These are phyloP conservation scores for Phallus indusiatus DNA, from an alignment of 768 basidiomycete genomes.

Conservation along the genomic window DNA sequence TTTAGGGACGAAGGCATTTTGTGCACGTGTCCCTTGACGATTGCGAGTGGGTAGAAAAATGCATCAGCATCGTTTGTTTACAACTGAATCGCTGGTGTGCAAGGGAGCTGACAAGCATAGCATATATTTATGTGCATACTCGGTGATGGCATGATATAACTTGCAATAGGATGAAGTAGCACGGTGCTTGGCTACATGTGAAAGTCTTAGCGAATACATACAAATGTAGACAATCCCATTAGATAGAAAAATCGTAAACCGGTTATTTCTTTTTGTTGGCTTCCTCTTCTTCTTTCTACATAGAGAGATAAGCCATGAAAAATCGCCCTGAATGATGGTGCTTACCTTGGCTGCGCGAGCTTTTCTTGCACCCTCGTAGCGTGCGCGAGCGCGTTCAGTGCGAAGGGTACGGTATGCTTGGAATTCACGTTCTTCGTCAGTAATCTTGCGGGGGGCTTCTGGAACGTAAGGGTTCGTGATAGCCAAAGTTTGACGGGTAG, in stretches of 20 bases:
- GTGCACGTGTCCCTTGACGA: background rate
- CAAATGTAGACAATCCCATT: constrained; percentile 13
- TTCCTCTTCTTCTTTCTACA: constrained; percentile 84
- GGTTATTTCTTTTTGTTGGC: constrained; percentile 81
- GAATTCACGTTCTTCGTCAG: constrained; percentile 80
- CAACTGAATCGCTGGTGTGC: background rate
- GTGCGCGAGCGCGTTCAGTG: constrained; percentile 65
- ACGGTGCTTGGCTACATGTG: background rate
- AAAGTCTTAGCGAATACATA: constrained; percentile 6
- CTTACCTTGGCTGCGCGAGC: constrained; percentile 75
- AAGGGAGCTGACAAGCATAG: constrained; percentile 1
- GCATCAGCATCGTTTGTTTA: background rate
- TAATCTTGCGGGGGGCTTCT: constrained; percentile 91
- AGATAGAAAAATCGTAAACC: constrained; percentile 14
- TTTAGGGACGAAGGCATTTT: background rate
- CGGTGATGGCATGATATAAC: background rate
- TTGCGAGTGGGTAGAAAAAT: background rate
- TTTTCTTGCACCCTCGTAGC: constrained; percentile 85
- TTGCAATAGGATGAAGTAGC: background rate
- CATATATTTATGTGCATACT: constrained; percentile 3
- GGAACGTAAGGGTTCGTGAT: constrained; percentile 58
- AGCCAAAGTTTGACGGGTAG: constrained; percentile 56
- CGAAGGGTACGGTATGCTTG: constrained; percentile 87
- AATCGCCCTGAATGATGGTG: constrained; percentile 7
- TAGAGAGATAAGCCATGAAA: constrained; percentile 14